Evolutionary conservation across 2,329 filamentous ascomycete genomes (phyloP).

Genomic region (Colletotrichum sp.): DNA sequence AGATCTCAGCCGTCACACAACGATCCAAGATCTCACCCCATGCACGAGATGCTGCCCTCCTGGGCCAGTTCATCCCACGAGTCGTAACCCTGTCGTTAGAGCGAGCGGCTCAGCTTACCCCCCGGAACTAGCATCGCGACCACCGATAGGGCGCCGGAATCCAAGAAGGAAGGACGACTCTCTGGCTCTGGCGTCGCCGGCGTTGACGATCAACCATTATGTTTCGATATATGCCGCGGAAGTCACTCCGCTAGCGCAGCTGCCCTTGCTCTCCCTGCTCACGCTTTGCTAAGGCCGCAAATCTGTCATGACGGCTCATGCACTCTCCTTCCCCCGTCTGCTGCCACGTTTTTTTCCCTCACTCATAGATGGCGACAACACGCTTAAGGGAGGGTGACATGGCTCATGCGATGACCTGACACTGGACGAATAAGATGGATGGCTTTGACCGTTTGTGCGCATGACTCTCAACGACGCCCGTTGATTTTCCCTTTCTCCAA

Average conservation of each 20-base stretch:
- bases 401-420: neutral
- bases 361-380: neutral
- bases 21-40: constrained; percentile 1
- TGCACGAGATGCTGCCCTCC: neutral
- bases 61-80: neutral
- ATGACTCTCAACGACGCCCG: constrained; percentile 4
- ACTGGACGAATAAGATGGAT: neutral
- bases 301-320: neutral
- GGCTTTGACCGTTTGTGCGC: neutral
- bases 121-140: neutral
- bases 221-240: neutral
- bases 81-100: constrained; percentile 9
- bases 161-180: neutral
- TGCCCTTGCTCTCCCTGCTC: neutral
- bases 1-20: neutral
- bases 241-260: neutral
- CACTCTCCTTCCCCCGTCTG: neutral
- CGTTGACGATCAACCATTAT: neutral
- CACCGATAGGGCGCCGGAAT: neutral
- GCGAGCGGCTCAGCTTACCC: neutral
- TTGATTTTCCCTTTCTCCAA: neutral
- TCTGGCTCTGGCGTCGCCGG: neutral
- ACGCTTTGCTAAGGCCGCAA: neutral
- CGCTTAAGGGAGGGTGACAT: constrained; percentile 8
- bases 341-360: neutral